Evolutionary conservation across 306 rosid genomes (phyloP).

Genomic region (Acacia confusa): DNA sequence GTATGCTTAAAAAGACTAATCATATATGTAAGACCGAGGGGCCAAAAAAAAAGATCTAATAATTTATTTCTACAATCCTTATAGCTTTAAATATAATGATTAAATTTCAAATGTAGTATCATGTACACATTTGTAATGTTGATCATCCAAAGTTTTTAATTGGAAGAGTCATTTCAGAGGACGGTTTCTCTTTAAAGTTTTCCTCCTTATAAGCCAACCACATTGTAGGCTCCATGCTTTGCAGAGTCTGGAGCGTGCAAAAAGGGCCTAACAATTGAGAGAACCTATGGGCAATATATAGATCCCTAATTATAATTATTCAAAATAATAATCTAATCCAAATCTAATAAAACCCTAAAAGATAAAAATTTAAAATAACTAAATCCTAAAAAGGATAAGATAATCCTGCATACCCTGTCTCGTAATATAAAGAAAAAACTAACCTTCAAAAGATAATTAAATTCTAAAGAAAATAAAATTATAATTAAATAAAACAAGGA

Average conservation of each 20-base stretch:
- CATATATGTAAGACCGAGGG: neutral
- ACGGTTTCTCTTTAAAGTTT: neutral
- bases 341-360: neutral
- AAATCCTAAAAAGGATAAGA: neutral
- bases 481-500: neutral
- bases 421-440: neutral
- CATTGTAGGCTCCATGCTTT: neutral
- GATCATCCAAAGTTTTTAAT: neutral
- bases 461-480: too few relatives aligned
- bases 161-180: conserved; percentile 8
- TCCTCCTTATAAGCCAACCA: conserved; percentile 6
- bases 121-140: neutral
- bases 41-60: neutral
- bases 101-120: neutral
- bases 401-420: neutral
- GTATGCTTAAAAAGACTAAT: neutral
- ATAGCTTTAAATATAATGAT: neutral
- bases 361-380: neutral
- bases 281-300: neutral
- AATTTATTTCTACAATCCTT: neutral
- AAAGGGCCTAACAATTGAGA: neutral
- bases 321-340: neutral
- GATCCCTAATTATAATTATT: neutral
- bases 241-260: neutral
- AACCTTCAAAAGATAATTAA: neutral